Percentiles rank a stretch among this genome's conserved stretches.
Conservation (phyloP, 75 land plant species). For the Selaginella tamariscina region DNA sequence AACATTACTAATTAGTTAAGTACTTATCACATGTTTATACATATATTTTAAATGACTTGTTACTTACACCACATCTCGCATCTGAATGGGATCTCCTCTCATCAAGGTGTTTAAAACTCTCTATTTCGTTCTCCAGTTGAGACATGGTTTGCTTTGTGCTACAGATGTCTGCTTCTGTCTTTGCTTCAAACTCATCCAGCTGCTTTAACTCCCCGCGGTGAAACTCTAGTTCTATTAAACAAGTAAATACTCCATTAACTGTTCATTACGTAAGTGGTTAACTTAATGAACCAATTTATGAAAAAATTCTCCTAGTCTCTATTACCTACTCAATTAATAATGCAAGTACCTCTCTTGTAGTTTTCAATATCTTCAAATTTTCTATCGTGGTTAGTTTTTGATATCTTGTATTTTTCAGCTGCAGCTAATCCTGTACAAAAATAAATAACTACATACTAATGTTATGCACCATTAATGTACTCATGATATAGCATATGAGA, state of each 20-base stretch:
- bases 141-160: conserved; percentile 13
- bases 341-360: background rate
- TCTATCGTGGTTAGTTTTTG: background rate
- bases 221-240: conserved; percentile 16
- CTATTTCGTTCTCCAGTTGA: conserved; percentile 16
- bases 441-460: background rate
- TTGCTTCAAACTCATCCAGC: conserved; percentile 16
- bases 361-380: conserved; percentile 4
- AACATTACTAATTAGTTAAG: background rate
- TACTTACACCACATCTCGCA: conserved; percentile 16
- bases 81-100: conserved; percentile 18
- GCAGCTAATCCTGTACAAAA: background rate
- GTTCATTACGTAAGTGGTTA: background rate
- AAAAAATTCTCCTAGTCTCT: too few species aligned
- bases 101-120: conserved; percentile 16
- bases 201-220: conserved; percentile 19
- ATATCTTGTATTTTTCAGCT: background rate
- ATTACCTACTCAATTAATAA: too few species aligned
- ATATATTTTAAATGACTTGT: background rate
- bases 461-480: background rate
- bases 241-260: too few species aligned
- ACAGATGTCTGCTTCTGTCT: conserved; percentile 15
- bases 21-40: too few species aligned
- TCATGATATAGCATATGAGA: background rate
- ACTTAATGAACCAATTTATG: background rate